Evolutionary conservation across 2,329 filamentous ascomycete genomes (phyloP).

Genomic region (Fusarium nygamai): DNA sequence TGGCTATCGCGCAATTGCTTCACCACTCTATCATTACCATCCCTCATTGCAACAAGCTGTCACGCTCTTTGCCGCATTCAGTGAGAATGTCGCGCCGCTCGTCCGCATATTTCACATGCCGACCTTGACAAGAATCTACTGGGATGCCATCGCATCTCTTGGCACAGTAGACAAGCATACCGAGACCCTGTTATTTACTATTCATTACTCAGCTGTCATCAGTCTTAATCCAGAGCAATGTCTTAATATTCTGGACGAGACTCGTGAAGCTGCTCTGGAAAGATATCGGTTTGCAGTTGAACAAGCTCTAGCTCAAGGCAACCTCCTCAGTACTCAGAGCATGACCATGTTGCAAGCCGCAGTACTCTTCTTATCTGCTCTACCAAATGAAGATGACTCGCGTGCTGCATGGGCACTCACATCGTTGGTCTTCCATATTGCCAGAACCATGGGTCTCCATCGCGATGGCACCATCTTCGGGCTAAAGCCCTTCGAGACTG

Average conservation of each 20-base stretch:
- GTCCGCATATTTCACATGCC: neutral
- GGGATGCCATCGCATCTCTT: neutral
- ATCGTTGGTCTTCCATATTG: neutral
- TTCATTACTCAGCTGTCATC: neutral
- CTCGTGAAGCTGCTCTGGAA: neutral
- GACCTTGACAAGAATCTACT: neutral
- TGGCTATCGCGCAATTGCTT: neutral
- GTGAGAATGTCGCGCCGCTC: neutral
- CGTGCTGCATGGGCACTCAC: neutral
- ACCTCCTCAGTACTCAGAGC: neutral
- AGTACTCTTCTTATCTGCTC: neutral
- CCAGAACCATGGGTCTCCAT: neutral
- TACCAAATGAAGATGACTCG: neutral
- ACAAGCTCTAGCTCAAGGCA: neutral
- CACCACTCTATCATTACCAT: neutral
- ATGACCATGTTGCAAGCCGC: neutral
- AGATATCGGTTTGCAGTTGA: neutral
- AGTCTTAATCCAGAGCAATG: neutral
- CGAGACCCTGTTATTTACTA: neutral
- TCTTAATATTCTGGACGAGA: neutral
- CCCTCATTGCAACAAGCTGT: neutral
- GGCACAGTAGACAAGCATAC: neutral
- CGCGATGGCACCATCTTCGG: neutral
- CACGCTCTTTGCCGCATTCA: neutral
- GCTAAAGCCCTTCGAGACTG: neutral